phyloP scores from a whole-genome alignment of 2,329 filamentous ascomycete genomes.

The Diaporthe australafricana region DNA sequence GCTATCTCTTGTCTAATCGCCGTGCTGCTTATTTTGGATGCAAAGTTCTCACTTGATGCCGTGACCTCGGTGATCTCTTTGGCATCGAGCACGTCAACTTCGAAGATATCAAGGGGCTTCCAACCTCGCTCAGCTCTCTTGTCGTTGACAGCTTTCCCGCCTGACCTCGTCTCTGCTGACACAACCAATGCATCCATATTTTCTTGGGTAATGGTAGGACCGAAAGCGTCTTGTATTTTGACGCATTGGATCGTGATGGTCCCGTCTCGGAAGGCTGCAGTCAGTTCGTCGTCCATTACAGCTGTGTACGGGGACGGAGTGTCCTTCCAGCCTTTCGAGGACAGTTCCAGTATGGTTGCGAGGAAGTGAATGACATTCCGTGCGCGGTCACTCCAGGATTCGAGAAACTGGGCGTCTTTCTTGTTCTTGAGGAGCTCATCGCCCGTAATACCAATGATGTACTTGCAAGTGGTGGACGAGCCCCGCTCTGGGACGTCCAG shows the following conservation, averaged over 20 bases:
- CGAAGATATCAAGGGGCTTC: constrained; percentile 81
- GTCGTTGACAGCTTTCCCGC: constrained; percentile 88
- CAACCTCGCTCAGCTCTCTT: constrained; percentile 82
- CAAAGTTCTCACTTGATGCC: constrained; percentile 71
- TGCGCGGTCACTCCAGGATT: constrained; percentile 83
- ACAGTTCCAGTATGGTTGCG: constrained; percentile 66
- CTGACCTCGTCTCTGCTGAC: constrained; percentile 86
- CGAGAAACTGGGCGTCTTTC: constrained; percentile 83
- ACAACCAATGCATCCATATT: constrained; percentile 84
- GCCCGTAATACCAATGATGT: constrained; percentile 89
- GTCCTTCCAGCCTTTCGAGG: constrained; percentile 56
- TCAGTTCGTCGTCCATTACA: constrained; percentile 57
- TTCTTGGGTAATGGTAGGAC: constrained; percentile 88
- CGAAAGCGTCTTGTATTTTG: constrained; percentile 88
- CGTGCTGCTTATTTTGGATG: constrained; percentile 91
- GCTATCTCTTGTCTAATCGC: constrained; percentile 73
- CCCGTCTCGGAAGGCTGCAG: constrained; percentile 69
- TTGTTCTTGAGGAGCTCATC: constrained; percentile 90
- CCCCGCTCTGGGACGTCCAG: constrained; percentile 63
- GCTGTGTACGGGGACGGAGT: constrained; percentile 50
- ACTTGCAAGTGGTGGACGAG: constrained; percentile 59
- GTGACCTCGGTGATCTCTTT: constrained; percentile 61
- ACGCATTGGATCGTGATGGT: constrained; percentile 80
- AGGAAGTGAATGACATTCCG: constrained; percentile 79
- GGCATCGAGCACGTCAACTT: constrained; percentile 88